Conservation (phyloP, 1,284 basidiomycete genomes). For the Boletus smithii region DNA sequence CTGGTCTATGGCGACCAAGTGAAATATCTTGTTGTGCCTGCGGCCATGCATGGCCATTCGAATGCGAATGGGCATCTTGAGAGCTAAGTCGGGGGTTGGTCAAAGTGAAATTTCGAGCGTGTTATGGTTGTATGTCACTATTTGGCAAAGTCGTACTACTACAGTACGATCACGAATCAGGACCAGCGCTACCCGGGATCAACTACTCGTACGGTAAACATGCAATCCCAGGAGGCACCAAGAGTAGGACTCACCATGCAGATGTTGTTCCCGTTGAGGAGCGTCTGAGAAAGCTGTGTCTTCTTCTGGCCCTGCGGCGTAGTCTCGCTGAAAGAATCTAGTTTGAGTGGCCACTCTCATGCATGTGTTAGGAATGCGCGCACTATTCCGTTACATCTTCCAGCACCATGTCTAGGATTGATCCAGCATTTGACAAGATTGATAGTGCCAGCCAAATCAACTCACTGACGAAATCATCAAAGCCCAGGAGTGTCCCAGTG, state of each 20-base stretch:
- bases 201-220: slow-evolving; percentile 43
- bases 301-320: slow-evolving; percentile 81
- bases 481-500: slow-evolving; percentile 92
- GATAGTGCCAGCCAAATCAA: slow-evolving; percentile 33
- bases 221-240: background rate
- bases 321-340: slow-evolving; percentile 59
- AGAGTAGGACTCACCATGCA: slow-evolving; percentile 72
- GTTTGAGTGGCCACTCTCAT: slow-evolving; percentile 13
- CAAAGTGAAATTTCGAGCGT: background rate
- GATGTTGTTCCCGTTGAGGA: slow-evolving; percentile 97
- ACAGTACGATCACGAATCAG: slow-evolving; percentile 38
- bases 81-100: background rate
- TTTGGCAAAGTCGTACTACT: slow-evolving; percentile 21
- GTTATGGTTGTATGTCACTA: slow-evolving; percentile 19
- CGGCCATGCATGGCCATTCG: slow-evolving; percentile 85
- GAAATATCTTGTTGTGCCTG: slow-evolving; percentile 78
- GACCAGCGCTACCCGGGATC: slow-evolving; percentile 76
- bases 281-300: slow-evolving; percentile 84
- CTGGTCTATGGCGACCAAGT: slow-evolving; percentile 83
- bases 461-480: slow-evolving; percentile 99
- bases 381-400: slow-evolving; percentile 98
- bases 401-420: slow-evolving; percentile 85
- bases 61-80: slow-evolving; percentile 76
- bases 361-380: slow-evolving; percentile 23
- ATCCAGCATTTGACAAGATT: background rate